A percentile compares a stretch with the other conserved stretches of the same genome.
Conservation (phyloP, 2,329 filamentous ascomycete genomes). For the Shiraia sp. region DNA sequence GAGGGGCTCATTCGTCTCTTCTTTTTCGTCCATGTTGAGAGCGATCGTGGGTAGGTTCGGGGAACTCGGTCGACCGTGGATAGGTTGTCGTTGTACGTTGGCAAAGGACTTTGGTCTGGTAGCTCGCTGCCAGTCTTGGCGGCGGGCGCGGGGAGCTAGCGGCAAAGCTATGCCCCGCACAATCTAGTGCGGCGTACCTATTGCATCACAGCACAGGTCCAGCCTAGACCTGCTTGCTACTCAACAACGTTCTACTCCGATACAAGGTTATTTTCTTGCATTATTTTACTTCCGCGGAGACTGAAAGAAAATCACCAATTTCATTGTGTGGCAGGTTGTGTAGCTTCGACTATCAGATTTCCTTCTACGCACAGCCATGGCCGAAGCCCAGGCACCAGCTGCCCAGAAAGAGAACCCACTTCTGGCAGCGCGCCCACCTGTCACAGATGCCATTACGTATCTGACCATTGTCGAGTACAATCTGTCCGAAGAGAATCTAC, state of each 20-base stretch:
- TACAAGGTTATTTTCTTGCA: too few species aligned
- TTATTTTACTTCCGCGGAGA: too few species aligned
- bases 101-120: constrained; percentile 23
- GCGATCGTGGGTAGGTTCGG: constrained; percentile 5
- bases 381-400: constrained; percentile 30
- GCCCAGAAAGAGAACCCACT: constrained; percentile 52
- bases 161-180: neutral
- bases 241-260: constrained; percentile 6
- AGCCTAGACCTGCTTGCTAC: constrained; percentile 1
- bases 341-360: too few species aligned
- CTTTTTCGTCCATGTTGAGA: constrained; percentile 76
- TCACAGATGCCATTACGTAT: constrained; percentile 73
- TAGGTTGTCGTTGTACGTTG: constrained; percentile 11
- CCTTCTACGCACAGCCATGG: too few species aligned
- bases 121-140: constrained; percentile 17
- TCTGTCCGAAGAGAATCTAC: constrained; percentile 67
- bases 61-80: constrained; percentile 11
- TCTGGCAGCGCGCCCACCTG: constrained; percentile 62
- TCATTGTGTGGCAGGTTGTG: too few species aligned
- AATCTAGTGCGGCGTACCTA: constrained; percentile 5
- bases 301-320: too few species aligned
- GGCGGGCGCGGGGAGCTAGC: constrained; percentile 15
- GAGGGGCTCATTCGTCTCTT: constrained; percentile 83
- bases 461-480: constrained; percentile 78
- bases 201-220: constrained; percentile 20